Percentiles rank a stretch among this genome's conserved stretches.
phyloP scores from a whole-genome alignment of 2,329 filamentous ascomycete genomes.

The Byssochlamys sp. region DNA sequence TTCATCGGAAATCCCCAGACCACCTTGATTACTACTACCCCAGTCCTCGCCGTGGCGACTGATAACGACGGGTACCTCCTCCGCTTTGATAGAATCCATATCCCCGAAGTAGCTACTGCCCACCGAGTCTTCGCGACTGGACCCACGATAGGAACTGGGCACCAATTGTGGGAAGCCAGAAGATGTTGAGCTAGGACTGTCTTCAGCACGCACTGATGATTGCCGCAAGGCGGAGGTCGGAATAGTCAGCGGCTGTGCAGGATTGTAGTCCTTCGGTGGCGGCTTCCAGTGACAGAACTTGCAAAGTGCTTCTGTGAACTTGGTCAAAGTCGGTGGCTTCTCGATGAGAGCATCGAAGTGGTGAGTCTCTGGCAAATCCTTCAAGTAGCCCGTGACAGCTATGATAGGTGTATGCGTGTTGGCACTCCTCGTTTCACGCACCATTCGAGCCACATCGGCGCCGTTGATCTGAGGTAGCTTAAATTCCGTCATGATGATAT shows the following conservation, averaged over 20 bases:
- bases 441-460: conserved; percentile 92
- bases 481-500: conserved; percentile 97
- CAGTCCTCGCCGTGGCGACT: conserved; percentile 69
- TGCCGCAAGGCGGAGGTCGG: conserved; percentile 56
- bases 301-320: conserved; percentile 77
- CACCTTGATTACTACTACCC: conserved; percentile 52
- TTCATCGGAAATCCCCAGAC: conserved; percentile 67
- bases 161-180: conserved; percentile 59
- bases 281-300: conserved; percentile 90
- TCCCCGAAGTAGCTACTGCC: conserved; percentile 76
- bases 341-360: conserved; percentile 93
- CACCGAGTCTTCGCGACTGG: conserved; percentile 79
- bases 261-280: conserved; percentile 49
- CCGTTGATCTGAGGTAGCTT: conserved; percentile 91
- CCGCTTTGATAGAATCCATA: conserved; percentile 64
- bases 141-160: conserved; percentile 67
- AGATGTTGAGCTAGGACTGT: conserved; percentile 75
- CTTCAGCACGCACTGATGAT: conserved; percentile 55
- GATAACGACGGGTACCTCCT: conserved; percentile 68
- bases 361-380: conserved; percentile 87
- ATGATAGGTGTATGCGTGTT: conserved; percentile 93
- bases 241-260: conserved; percentile 49
- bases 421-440: conserved; percentile 88
- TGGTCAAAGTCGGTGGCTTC: conserved; percentile 88
- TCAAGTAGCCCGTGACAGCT: conserved; percentile 93